phyloP scores from a whole-genome alignment of 2,329 filamentous ascomycete genomes.

The Thelonectria blattea region DNA sequence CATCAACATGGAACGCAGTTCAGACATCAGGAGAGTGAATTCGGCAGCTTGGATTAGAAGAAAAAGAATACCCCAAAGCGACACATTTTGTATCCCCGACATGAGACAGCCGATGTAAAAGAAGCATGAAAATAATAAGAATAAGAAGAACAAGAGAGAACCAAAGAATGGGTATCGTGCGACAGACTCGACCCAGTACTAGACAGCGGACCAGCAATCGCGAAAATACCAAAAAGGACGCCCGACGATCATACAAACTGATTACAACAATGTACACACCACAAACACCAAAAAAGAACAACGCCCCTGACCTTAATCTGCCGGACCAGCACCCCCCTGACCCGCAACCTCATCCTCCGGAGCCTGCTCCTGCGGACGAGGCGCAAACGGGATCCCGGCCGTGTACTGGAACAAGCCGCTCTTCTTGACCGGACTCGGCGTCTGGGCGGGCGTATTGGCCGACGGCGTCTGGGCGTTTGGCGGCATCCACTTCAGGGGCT shows the following conservation, averaged over 20 bases:
- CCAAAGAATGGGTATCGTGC: not conserved
- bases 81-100: no score
- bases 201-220: not conserved
- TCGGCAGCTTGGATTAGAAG: no score
- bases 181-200: not conserved
- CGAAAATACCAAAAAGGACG: not conserved
- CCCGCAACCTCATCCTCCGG: constrained; percentile 4
- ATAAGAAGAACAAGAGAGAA: not conserved
- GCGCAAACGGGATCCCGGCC: constrained; percentile 57
- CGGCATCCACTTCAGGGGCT: constrained; percentile 58
- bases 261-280: not conserved
- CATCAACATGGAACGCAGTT: no score
- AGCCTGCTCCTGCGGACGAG: constrained; percentile 29
- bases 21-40: no score
- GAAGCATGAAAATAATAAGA: no score
- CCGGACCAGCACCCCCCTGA: no score
- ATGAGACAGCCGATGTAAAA: no score
- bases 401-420: constrained; percentile 46
- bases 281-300: no score
- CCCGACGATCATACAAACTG: not conserved
- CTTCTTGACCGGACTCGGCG: constrained; percentile 46
- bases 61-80: no score
- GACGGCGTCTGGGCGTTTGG: constrained; percentile 51
- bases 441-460: constrained; percentile 41
- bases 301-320: no score